Evolutionary conservation across 1,139 yeast species (phyloP).

Genomic region (Candida tetrigidarum): DNA sequence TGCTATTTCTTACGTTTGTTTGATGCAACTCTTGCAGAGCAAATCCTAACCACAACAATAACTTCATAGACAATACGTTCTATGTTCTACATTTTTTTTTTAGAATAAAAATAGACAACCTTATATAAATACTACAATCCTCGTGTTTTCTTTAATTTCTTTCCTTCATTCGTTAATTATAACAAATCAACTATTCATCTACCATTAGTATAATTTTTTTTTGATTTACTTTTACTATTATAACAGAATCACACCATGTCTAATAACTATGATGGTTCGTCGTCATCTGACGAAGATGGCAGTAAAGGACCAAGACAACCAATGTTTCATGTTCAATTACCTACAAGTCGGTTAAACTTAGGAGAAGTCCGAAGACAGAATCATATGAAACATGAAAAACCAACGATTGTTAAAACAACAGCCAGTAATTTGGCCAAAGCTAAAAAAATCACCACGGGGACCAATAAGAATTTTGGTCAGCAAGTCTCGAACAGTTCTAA

Average conservation of each 20-base stretch:
- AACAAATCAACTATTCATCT: too few species aligned
- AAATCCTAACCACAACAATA: too few species aligned
- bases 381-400: slow-evolving; percentile 20
- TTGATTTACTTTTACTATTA: neutral
- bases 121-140: too few species aligned
- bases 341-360: slow-evolving; percentile 32
- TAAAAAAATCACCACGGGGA: slow-evolving; percentile 16
- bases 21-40: too few species aligned
- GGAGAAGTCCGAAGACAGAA: slow-evolving; percentile 27
- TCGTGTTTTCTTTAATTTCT: too few species aligned
- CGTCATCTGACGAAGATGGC: slow-evolving; percentile 28
- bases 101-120: too few species aligned
- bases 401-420: slow-evolving; percentile 34
- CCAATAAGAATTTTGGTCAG: slow-evolving; percentile 4
- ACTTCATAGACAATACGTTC: too few species aligned
- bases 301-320: slow-evolving; percentile 9
- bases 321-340: slow-evolving; percentile 31
- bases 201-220: too few species aligned
- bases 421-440: slow-evolving; percentile 33
- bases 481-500: neutral
- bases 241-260: neutral
- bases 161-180: too few species aligned
- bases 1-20: too few species aligned
- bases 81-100: too few species aligned
- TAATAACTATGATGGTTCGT: slow-evolving; percentile 3